These are phyloP conservation scores for Tillandsia fasciculata DNA, from an alignment of 176 grass and related monocot genomes.

Conservation along the genomic window DNA sequence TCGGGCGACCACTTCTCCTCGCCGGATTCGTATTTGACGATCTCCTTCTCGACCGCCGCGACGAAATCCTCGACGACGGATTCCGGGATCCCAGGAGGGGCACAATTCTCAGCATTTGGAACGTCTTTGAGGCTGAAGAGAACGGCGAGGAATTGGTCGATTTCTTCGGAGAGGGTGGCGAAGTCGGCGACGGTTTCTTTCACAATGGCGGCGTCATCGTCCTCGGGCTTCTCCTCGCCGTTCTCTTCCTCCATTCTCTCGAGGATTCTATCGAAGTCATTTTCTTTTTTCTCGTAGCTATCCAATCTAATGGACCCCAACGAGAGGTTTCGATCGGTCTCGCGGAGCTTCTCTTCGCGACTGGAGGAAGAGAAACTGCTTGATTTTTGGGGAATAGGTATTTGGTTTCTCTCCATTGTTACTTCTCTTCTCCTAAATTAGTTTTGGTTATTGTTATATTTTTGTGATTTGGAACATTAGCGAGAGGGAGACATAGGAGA, in stretches of 20 bases:
- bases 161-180: constrained; percentile 40
- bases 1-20: constrained; percentile 43
- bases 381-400: constrained; percentile 45
- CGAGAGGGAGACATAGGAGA: constrained; percentile 21
- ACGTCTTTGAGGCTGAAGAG: constrained; percentile 1
- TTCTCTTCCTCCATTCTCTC: constrained; percentile 11
- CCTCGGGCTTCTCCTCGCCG: neutral
- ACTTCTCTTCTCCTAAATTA: neutral
- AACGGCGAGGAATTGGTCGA: constrained; percentile 49
- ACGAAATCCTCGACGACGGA: constrained; percentile 52
- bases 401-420: constrained; percentile 55
- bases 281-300: constrained; percentile 17
- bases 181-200: constrained; percentile 40
- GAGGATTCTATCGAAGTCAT: constrained; percentile 16
- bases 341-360: constrained; percentile 66
- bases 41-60: constrained; percentile 49
- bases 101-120: neutral
- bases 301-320: constrained; percentile 61
- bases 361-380: constrained; percentile 68
- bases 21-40: constrained; percentile 36
- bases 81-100: constrained; percentile 37
- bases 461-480: neutral
- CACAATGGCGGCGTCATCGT: neutral
- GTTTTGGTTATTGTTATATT: neutral
- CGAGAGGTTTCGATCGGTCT: constrained; percentile 75